phyloP scores from a whole-genome alignment of 495 filamentous ascomycete genomes.

The Parathielavia appendiculata region DNA sequence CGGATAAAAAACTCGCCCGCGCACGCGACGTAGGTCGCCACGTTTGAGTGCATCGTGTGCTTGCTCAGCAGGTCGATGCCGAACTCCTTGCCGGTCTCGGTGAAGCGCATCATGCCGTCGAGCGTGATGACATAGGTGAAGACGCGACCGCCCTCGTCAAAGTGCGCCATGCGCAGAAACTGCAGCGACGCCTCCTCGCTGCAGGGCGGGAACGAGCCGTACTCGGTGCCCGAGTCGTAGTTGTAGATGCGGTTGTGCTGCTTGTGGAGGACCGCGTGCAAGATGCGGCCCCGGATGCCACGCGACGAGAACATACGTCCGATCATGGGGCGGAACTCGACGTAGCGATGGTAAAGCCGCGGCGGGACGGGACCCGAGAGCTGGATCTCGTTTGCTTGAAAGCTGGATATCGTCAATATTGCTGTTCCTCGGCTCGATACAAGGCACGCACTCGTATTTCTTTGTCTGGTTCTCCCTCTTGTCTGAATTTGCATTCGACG shows the following conservation, averaged over 20 bases:
- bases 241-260: constrained; percentile 88
- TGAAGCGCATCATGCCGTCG: constrained; percentile 80
- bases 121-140: constrained; percentile 91
- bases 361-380: constrained; percentile 74
- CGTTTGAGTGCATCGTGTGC: constrained; percentile 92
- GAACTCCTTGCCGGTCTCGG: constrained; percentile 91
- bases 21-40: constrained; percentile 82
- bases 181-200: constrained; percentile 62
- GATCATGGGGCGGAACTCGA: constrained; percentile 88
- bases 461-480: constrained; percentile 46
- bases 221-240: constrained; percentile 66
- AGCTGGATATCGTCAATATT: constrained; percentile 45
- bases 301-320: constrained; percentile 77
- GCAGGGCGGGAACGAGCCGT: constrained; percentile 50
- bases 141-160: constrained; percentile 75
- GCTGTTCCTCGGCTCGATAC: not conserved
- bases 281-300: constrained; percentile 68
- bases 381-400: constrained; percentile 91
- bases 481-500: constrained; percentile 23
- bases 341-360: constrained; percentile 79
- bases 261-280: constrained; percentile 81
- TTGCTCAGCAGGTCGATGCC: constrained; percentile 88
- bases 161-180: constrained; percentile 82
- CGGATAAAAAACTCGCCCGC: constrained; percentile 91
- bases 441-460: constrained; percentile 61